Percentiles rank a stretch among this genome's conserved stretches.
Conservation (phyloP, 345 rosid species). For the Euphorbia pulcherrima region DNA sequence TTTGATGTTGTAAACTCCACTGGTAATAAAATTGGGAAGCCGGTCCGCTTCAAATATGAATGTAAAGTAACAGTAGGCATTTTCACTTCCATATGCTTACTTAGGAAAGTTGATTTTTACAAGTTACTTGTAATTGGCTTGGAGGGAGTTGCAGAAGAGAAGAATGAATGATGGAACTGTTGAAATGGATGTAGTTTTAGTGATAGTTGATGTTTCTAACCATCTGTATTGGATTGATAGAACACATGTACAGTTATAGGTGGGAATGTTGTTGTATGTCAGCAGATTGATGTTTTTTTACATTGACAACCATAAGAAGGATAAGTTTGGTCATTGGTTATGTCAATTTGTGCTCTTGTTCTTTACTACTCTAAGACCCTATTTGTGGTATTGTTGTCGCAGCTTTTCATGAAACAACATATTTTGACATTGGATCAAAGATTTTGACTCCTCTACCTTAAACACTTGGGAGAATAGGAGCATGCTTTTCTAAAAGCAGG, state of each 20-base stretch:
- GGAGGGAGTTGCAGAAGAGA: slow-evolving; percentile 8
- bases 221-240: slow-evolving; percentile 19
- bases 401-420: too few species aligned
- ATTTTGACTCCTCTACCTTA: too few species aligned
- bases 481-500: too few species aligned
- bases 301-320: slow-evolving; percentile 18
- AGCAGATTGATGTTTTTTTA: slow-evolving; percentile 25
- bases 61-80: slow-evolving; percentile 38
- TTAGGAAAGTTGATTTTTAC: slow-evolving; percentile 19
- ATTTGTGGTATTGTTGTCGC: too few species aligned
- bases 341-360: not conserved
- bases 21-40: slow-evolving; percentile 29
- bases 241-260: slow-evolving; percentile 29
- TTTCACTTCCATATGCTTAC: slow-evolving; percentile 9
- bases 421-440: too few species aligned
- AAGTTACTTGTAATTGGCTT: slow-evolving; percentile 12
- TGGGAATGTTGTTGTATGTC: slow-evolving; percentile 23
- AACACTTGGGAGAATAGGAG: too few species aligned
- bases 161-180: slow-evolving; percentile 11
- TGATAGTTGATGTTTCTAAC: slow-evolving; percentile 27
- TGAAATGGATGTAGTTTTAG: slow-evolving; percentile 12
- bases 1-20: slow-evolving; percentile 28
- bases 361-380: too few species aligned
- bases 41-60: slow-evolving; percentile 8
- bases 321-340: slow-evolving; percentile 1